These are phyloP conservation scores for Amylostereum areolatum DNA, from an alignment of 1,284 basidiomycete species.

Conservation along the genomic window DNA sequence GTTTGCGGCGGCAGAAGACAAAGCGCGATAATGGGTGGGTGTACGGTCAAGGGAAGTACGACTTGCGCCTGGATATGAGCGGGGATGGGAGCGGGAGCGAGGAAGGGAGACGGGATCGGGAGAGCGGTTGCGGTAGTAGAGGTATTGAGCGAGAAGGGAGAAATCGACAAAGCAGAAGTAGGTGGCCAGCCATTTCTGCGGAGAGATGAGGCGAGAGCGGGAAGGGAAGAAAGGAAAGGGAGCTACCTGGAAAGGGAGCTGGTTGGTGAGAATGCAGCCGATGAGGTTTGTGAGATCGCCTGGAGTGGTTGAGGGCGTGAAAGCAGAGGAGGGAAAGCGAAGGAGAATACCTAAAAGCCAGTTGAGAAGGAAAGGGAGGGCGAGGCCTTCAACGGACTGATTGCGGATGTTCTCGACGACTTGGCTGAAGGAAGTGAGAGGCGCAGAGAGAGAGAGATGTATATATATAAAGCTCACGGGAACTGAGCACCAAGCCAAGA, in stretches of 20 bases:
- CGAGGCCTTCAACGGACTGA: conserved; percentile 80
- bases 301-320: conserved; percentile 38
- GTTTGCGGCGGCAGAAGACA: conserved; percentile 61
- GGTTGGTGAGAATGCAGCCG: conserved; percentile 85
- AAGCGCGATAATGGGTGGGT: conserved; percentile 57
- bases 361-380: conserved; percentile 84
- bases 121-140: conserved; percentile 53
- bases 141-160: conserved; percentile 69
- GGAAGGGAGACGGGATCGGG: conserved; percentile 21
- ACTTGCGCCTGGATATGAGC: conserved; percentile 37
- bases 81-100: conserved; percentile 31
- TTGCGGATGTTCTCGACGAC: conserved; percentile 73
- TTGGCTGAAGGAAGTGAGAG: conserved; percentile 44
- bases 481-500: conserved; percentile 91
- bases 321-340: conserved; percentile 26
- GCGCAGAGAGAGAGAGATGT: conserved; percentile 4
- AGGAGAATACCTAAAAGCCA: conserved; percentile 75
- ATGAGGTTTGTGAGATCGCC: conserved; percentile 88
- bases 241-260: conserved; percentile 88
- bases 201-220: conserved; percentile 8
- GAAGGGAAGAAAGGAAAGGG: conserved; percentile 5
- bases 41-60: conserved; percentile 43
- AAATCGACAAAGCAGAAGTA: conserved; percentile 85
- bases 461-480: conserved; percentile 55
- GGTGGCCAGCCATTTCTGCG: conserved; percentile 78